Base-by-base conservation (phyloP, 305 asterid genomes). In the Striga hermonthica region DNA sequence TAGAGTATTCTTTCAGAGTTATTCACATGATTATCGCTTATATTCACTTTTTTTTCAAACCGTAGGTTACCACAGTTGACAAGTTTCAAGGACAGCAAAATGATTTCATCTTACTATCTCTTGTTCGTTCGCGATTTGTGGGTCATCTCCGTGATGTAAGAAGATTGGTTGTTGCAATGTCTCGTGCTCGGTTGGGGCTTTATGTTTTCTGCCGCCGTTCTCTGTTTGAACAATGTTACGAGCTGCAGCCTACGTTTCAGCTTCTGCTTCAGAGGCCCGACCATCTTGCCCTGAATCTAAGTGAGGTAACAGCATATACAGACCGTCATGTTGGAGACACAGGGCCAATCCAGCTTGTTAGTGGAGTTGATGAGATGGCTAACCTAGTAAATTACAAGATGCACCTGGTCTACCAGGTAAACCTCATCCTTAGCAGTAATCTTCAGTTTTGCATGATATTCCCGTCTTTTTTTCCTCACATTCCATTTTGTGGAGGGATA, bases 41-140 rank as follows among this genome's bases (percentile, higher is more conserved):
- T 55, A 28, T 38, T 62, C 31, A 40, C 64, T 12, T 34, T 66
- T 66, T 22, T 22, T 22, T 66, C 41, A 39, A 55, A 65, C 36
- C 72, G 74, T 73, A 92, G 98, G 95, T 93, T 64, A 38, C 96
- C 14, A 93, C 98, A 64, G 98, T 93, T 12, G 98, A 93, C 72
- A 93, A 93, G 80, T 93, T 93, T 81, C 97, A 90, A 88, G 98
- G 98, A 66, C 98, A 93, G 71, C 98, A 93, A 72, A 93, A 93
- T 71, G 97, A 90, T 78, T 84, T 75, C 66, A 87, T 93, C 76
- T 77, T 93, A 54, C 69, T 93, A 70, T 93, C 98, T 56, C 94
- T 93, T 0, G 98, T 93, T 12, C 96, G 97, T 34, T 83, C 96
- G 11, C 98, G 97, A 43, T 90, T 90, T 80, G 97, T 93, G 75